A percentile compares a stretch with the other conserved stretches of the same genome.
Evolutionary conservation across 2,329 filamentous ascomycete species (phyloP).

Genomic region (Talaromyces pinophilus): DNA sequence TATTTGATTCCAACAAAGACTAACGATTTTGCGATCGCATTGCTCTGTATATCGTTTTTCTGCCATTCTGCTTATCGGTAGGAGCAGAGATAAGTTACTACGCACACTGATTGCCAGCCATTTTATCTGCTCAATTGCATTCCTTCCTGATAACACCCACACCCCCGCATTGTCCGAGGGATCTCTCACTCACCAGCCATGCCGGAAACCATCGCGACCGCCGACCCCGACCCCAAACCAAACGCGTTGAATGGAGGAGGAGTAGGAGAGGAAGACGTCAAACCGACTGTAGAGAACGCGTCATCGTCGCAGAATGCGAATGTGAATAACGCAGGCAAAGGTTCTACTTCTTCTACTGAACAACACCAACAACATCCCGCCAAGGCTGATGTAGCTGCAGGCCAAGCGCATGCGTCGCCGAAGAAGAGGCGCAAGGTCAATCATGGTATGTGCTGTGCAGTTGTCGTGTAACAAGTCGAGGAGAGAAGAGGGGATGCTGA

Average conservation of each 20-base stretch:
- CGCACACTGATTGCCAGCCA: not conserved
- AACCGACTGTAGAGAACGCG: constrained; percentile 24
- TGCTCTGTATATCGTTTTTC: not conserved
- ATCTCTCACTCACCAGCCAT: not conserved
- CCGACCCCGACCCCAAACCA: constrained; percentile 3
- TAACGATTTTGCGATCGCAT: not conserved
- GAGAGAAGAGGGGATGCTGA: constrained; percentile 17
- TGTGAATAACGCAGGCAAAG: constrained; percentile 31
- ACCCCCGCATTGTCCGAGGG: constrained; percentile 5
- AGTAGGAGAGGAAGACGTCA: not conserved
- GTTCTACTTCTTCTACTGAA: not conserved
- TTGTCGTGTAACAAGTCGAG: constrained; percentile 19
- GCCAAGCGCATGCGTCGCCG: constrained; percentile 54
- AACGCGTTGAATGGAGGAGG: not conserved
- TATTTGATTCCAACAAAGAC: not conserved
- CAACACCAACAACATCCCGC: constrained; percentile 31
- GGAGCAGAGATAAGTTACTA: not conserved
- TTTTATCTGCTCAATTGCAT: not conserved
- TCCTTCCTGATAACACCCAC: constrained; percentile 9
- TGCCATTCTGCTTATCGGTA: not conserved
- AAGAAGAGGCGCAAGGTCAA: constrained; percentile 89
- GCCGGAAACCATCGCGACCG: constrained; percentile 11
- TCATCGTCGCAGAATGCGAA: constrained; percentile 30
- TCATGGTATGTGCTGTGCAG: constrained; percentile 63
- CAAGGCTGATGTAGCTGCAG: constrained; percentile 38